A percentile compares a stretch with the other conserved stretches of the same genome.
Evolutionary conservation across 2,329 filamentous ascomycete genomes (phyloP).

Genomic region (Pestalotiopsis sp.): DNA sequence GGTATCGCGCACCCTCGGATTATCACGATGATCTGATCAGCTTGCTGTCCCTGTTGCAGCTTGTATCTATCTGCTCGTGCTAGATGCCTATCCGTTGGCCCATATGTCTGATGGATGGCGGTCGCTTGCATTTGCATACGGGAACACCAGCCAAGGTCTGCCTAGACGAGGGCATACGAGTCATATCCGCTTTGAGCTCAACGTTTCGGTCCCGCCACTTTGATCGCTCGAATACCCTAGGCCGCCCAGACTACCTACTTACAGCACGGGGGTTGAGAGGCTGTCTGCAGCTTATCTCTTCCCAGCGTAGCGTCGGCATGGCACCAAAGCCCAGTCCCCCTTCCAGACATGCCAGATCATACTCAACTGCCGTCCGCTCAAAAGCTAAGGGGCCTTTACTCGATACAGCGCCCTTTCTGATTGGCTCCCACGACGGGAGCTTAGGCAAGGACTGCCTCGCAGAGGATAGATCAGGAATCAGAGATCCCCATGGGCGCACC

Average conservation of each 20-base stretch:
- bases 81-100: neutral
- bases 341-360: neutral
- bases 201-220: conserved; percentile 8
- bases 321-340: neutral
- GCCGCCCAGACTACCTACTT: neutral
- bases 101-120: neutral
- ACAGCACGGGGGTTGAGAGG: neutral
- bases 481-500: neutral
- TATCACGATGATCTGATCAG: too few species aligned
- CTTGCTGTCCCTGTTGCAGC: neutral
- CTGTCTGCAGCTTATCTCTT: neutral
- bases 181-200: neutral
- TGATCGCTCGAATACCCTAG: conserved; percentile 8
- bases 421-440: neutral
- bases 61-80: neutral
- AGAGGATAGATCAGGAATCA: neutral
- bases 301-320: neutral
- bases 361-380: conserved; percentile 5
- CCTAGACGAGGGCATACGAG: neutral
- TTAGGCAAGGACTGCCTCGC: neutral
- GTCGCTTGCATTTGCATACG: neutral
- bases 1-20: too few species aligned
- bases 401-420: neutral
- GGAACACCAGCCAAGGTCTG: neutral
- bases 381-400: neutral